These are phyloP conservation scores for Psilocybe cyanescens DNA, from an alignment of 768 basidiomycete genomes.

Conservation along the genomic window DNA sequence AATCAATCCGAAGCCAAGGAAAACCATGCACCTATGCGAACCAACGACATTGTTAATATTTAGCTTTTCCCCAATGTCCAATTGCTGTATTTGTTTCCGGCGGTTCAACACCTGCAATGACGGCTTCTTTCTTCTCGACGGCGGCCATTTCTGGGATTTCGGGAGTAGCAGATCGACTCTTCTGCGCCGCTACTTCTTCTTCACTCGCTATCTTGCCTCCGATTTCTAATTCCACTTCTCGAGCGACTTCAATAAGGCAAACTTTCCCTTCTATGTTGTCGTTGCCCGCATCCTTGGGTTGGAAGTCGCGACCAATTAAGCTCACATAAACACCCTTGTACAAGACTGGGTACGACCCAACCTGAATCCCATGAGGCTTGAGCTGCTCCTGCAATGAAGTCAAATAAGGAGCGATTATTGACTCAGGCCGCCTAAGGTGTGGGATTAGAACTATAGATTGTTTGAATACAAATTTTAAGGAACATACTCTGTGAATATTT, in stretches of 20 bases:
- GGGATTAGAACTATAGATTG: not conserved
- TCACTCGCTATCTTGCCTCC: conserved; percentile 65
- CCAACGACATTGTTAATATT: conserved; percentile 13
- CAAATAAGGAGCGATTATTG: conserved; percentile 82
- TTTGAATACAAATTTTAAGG: not conserved
- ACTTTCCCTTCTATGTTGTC: conserved; percentile 52
- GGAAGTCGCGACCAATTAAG: conserved; percentile 58
- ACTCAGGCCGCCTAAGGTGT: conserved; percentile 66
- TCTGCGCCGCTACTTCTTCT: conserved; percentile 62
- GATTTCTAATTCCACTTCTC: conserved; percentile 64
- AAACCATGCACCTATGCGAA: conserved; percentile 8
- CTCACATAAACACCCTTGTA: conserved; percentile 72
- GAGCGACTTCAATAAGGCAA: conserved; percentile 56
- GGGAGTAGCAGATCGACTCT: conserved; percentile 29
- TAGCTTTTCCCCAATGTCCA: conserved; percentile 16
- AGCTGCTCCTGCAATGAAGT: conserved; percentile 77
- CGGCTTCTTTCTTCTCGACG: not conserved
- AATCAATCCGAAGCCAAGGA: conserved; percentile 4
- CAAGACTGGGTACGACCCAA: conserved; percentile 78
- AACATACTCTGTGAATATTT: conserved; percentile 80
- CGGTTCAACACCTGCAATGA: conserved; percentile 1
- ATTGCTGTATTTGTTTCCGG: not conserved
- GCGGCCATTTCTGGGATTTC: conserved; percentile 5
- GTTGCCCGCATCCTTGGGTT: conserved; percentile 28
- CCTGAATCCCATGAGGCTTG: conserved; percentile 73